phyloP scores from a whole-genome alignment of 129 eudicot genomes.

The Tagetes patula region DNA sequence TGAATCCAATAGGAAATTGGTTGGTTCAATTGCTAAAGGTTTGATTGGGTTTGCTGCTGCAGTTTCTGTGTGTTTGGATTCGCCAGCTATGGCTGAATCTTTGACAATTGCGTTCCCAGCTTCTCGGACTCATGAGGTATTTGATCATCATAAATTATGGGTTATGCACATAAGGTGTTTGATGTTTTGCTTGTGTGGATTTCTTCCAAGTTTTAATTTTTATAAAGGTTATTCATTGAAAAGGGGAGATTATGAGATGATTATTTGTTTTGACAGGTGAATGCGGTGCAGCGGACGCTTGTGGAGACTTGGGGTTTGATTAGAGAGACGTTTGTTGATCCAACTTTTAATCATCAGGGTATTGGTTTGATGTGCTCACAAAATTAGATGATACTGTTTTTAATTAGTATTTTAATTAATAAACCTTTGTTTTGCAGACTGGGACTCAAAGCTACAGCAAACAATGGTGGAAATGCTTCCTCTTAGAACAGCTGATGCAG shows the following conservation, averaged over 20 bases:
- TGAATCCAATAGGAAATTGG: slow-evolving; percentile 36
- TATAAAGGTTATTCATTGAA: background rate
- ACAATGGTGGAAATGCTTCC: slow-evolving; percentile 99
- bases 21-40: slow-evolving; percentile 50
- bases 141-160: background rate
- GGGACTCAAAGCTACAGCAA: slow-evolving; percentile 91
- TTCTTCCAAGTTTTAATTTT: slow-evolving; percentile 3
- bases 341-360: slow-evolving; percentile 97
- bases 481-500: slow-evolving; percentile 93
- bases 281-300: slow-evolving; percentile 92
- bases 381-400: no score
- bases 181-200: slow-evolving; percentile 13
- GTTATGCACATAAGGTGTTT: slow-evolving; percentile 20
- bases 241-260: slow-evolving; percentile 6
- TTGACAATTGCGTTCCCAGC: slow-evolving; percentile 88
- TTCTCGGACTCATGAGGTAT: slow-evolving; percentile 86
- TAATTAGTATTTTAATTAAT: background rate
- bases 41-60: slow-evolving; percentile 82
- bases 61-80: slow-evolving; percentile 48
- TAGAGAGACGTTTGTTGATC: slow-evolving; percentile 91
- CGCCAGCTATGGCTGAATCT: slow-evolving; percentile 84
- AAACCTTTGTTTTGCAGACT: slow-evolving; percentile 45
- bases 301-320: slow-evolving; percentile 98
- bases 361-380: background rate
- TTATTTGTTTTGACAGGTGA: slow-evolving; percentile 51